A percentile compares a stretch with the other conserved stretches of the same genome.
Evolutionary conservation across 305 asterid species (phyloP).

Genomic region (Fraxinus greggii): DNA sequence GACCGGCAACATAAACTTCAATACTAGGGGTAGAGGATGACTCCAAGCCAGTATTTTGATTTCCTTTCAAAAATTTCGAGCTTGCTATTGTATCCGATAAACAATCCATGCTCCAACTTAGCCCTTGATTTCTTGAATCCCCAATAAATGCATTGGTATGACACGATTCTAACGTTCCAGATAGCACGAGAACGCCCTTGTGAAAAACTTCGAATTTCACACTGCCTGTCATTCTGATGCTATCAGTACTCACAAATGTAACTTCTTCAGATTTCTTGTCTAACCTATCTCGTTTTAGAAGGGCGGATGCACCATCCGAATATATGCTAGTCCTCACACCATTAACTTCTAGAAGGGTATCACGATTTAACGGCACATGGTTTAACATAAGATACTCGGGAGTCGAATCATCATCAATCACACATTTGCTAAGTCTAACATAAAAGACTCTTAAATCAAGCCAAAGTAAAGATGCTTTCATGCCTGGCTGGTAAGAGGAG

Average conservation of each 20-base stretch:
- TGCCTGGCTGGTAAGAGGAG: conserved; percentile 26
- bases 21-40: conserved; percentile 35
- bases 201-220: conserved; percentile 58
- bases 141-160: conserved; percentile 29
- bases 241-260: conserved; percentile 63
- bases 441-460: conserved; percentile 66
- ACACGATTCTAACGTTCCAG: conserved; percentile 44
- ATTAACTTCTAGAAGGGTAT: conserved; percentile 66
- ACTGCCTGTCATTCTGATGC: conserved; percentile 52
- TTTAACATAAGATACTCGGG: conserved; percentile 53
- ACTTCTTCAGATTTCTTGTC: conserved; percentile 58
- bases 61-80: conserved; percentile 34
- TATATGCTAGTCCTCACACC: conserved; percentile 51
- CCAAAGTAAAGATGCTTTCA: conserved; percentile 49
- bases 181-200: conserved; percentile 37
- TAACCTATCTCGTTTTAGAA: conserved; percentile 49
- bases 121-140: conserved; percentile 37
- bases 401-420: conserved; percentile 45
- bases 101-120: conserved; percentile 50
- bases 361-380: conserved; percentile 51
- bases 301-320: conserved; percentile 55
- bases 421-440: conserved; percentile 56
- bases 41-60: conserved; percentile 24
- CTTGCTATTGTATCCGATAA: conserved; percentile 31
- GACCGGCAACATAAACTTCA: conserved; percentile 66